Base-by-base conservation (phyloP, 2,329 filamentous ascomycete genomes). In the Diaporthe vexans region DNA sequence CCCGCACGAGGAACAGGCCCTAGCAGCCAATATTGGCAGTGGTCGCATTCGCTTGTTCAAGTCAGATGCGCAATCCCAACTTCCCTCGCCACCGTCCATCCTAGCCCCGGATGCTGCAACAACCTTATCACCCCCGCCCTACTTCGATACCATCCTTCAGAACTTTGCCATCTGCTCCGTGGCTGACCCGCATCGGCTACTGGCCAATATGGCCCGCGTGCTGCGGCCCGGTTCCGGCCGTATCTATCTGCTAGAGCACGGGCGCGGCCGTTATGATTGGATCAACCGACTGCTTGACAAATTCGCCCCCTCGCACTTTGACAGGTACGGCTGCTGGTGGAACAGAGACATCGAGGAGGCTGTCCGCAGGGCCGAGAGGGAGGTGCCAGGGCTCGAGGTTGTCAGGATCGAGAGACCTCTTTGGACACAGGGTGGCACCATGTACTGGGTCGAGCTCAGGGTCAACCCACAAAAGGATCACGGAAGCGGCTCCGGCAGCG, bases 111-210 rank as follows among this genome's bases (percentile, higher is more conserved):
- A 75, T 43, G 65, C 80, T 81, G 52, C 75, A 75, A 29, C 76
- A 78, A 8, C 78, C 79, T 17, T 63, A 51, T 19, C 52, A n/a
- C 21, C 51, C n/a, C 73, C 73, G 11, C 69, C 63, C 8, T 86
- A 86, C 76, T 93, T 92, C 82, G 91, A 93, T 82, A 92, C 90
- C 2, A 83, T 92, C 51, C 79, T 92, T 40, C 90, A 92, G 79
- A 91, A 90, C 0, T 92, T 93, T 82, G 91, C 90, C 6, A 85
- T 93, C 35, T 93, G 91, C 82, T 91, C 88, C 78, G 90, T 92
- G 3, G 84, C 84, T 6, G 87, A 91, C 78, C 91, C 91, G 1
- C 85, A 87, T 13, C 80, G 80, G 37, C 84, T 92, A 26, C 80
- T 93, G 26, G 80, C 82, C 69, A 88, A 89, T 79, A 84, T 92